phyloP scores from a whole-genome alignment of 2,329 filamentous ascomycete species.

The Trichophyton verrucosum region DNA sequence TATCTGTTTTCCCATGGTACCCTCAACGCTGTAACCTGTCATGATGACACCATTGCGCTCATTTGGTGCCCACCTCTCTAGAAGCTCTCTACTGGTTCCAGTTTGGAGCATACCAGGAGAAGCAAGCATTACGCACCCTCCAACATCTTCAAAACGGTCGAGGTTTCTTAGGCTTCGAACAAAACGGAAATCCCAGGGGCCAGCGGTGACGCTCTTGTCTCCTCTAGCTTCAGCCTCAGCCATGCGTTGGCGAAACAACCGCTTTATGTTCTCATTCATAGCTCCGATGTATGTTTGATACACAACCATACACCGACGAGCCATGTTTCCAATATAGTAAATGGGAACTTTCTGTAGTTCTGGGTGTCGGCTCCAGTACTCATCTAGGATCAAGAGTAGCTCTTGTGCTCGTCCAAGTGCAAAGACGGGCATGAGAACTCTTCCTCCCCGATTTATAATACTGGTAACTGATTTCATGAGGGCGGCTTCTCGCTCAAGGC shows the following conservation, averaged over 20 bases:
- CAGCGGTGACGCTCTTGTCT: constrained; percentile 54
- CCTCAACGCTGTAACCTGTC: constrained; percentile 95
- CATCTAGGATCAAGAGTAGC: constrained; percentile 82
- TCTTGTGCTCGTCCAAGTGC: constrained; percentile 90
- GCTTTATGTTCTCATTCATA: constrained; percentile 99
- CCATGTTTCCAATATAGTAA: constrained; percentile 93
- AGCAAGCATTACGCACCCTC: constrained; percentile 91
- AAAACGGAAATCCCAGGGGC: constrained; percentile 93
- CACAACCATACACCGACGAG: constrained; percentile 93
- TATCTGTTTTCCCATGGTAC: constrained; percentile 93
- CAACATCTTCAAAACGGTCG: constrained; percentile 91
- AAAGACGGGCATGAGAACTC: constrained; percentile 90
- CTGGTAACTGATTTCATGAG: constrained; percentile 92
- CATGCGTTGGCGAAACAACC: constrained; percentile 84
- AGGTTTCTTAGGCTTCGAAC: constrained; percentile 85
- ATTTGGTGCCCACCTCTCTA: constrained; percentile 92
- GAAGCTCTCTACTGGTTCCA: constrained; percentile 78
- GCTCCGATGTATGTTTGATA: constrained; percentile 97
- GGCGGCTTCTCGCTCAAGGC: constrained; percentile 78
- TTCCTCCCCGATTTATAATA: constrained; percentile 79
- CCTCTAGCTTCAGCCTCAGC: constrained; percentile 75
- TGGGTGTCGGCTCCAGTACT: constrained; percentile 85
- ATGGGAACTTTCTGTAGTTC: constrained; percentile 87
- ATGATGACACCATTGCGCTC: constrained; percentile 97
- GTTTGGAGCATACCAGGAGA: constrained; percentile 98